Percentiles rank a stretch among this genome's conserved stretches.
Evolutionary conservation across 805 yeast species (phyloP).

Genomic region (Candida peoriensis): DNA sequence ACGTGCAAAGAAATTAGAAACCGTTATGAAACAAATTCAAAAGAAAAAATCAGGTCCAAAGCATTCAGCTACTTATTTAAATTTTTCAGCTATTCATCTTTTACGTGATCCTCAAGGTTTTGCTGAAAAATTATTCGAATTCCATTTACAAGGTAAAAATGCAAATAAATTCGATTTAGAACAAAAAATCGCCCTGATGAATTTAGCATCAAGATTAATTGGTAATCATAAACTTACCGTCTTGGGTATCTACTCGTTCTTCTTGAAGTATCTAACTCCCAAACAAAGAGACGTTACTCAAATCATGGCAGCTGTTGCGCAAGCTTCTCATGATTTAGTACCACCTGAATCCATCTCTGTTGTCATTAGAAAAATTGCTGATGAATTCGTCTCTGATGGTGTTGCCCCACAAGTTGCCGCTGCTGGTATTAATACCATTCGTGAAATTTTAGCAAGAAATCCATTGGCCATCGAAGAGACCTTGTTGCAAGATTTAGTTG

Average conservation of each 20-base stretch:
- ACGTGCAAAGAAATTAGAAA: constrained; percentile 74
- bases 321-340: constrained; percentile 92
- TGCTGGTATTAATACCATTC: constrained; percentile 92
- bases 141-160: constrained; percentile 66
- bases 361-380: constrained; percentile 87
- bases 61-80: constrained; percentile 63
- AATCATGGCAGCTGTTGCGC: constrained; percentile 95
- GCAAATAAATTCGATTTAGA: constrained; percentile 73
- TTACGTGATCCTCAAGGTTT: constrained; percentile 97
- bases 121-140: constrained; percentile 76
- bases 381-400: constrained; percentile 97
- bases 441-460: constrained; percentile 90
- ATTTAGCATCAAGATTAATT: constrained; percentile 78
- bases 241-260: constrained; percentile 82
- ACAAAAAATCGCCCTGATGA: constrained; percentile 85
- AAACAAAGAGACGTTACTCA: constrained; percentile 93
- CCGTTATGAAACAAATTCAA: constrained; percentile 64
- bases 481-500: constrained; percentile 82
- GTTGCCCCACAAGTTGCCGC: constrained; percentile 97
- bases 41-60: constrained; percentile 60
- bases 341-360: constrained; percentile 89
- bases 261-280: constrained; percentile 87
- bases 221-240: constrained; percentile 94
- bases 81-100: constrained; percentile 91
- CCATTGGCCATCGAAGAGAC: constrained; percentile 91